These are phyloP conservation scores for Thielaviopsis euricoi DNA, from an alignment of 2,329 filamentous ascomycete species.

Conservation along the genomic window DNA sequence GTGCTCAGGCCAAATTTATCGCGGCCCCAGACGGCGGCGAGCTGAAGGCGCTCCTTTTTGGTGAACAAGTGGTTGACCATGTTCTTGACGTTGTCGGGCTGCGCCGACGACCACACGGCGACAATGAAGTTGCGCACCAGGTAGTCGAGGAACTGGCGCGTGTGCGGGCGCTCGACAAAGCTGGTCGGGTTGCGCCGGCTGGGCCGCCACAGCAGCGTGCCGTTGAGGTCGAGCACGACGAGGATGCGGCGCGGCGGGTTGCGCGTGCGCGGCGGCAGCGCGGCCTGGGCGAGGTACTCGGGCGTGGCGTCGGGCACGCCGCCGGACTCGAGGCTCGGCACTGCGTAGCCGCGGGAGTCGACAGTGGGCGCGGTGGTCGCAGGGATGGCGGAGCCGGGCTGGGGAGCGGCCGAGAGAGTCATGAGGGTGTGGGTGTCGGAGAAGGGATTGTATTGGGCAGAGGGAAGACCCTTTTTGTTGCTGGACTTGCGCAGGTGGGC, in stretches of 20 bases:
- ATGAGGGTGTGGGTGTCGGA: background rate
- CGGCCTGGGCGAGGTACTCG: conserved; percentile 43
- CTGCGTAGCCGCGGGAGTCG: background rate
- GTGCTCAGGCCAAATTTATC: conserved; percentile 53
- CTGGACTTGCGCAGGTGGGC: background rate
- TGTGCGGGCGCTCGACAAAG: conserved; percentile 51
- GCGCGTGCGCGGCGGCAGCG: conserved; percentile 25
- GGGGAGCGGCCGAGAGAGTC: background rate
- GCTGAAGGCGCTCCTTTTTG: conserved; percentile 29
- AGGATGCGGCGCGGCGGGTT: conserved; percentile 46
- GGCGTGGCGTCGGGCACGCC: conserved; percentile 43
- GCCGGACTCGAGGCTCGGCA: conserved; percentile 28
- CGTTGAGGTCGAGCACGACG: conserved; percentile 83
- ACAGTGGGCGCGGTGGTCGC: background rate
- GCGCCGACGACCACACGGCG: conserved; percentile 83
- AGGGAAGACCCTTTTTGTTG: too few relatives aligned
- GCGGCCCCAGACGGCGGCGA: conserved; percentile 63
- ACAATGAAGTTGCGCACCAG: conserved; percentile 60
- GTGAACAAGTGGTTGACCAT: conserved; percentile 53
- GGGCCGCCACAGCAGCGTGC: conserved; percentile 66
- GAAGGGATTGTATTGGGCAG: background rate
- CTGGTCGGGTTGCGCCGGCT: conserved; percentile 27
- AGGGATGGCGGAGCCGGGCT: background rate
- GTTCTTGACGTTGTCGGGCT: conserved; percentile 49
- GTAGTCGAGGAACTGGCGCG: conserved; percentile 54